Percentiles rank a stretch among this genome's conserved stretches.
Evolutionary conservation across 1,139 yeast genomes (phyloP).

Genomic region (Yamadazyma blattariae): DNA sequence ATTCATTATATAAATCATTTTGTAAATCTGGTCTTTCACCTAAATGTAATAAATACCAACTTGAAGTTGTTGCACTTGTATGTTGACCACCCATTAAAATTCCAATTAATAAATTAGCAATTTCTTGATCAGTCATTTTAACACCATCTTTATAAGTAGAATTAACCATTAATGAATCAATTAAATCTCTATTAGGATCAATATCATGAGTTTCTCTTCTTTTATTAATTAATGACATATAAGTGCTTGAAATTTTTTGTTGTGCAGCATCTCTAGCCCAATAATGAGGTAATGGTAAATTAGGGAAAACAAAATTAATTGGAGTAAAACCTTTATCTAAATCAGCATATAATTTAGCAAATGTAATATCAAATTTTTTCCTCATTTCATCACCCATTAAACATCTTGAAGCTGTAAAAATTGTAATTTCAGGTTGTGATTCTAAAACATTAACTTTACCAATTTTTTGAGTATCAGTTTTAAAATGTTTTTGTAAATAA

Average conservation of each 20-base stretch:
- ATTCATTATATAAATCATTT: constrained; percentile 75
- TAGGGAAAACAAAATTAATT: constrained; percentile 90
- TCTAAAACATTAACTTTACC: constrained; percentile 74
- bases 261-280: constrained; percentile 87
- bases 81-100: constrained; percentile 99
- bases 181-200: constrained; percentile 76
- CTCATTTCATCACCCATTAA: constrained; percentile 91
- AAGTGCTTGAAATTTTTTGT: constrained; percentile 71
- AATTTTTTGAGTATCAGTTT: constrained; percentile 29
- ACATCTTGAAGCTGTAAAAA: constrained; percentile 92
- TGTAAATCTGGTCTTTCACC: constrained; percentile 84
- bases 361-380: constrained; percentile 72
- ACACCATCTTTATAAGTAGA: constrained; percentile 92
- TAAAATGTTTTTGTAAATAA: constrained; percentile 54
- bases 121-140: constrained; percentile 90
- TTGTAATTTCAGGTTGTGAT: constrained; percentile 92
- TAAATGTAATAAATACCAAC: constrained; percentile 90
- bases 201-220: constrained; percentile 77
- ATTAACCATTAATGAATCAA: constrained; percentile 79
- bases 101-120: constrained; percentile 91
- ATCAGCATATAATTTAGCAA: constrained; percentile 84
- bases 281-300: constrained; percentile 87
- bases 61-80: constrained; percentile 93
- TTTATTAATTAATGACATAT: constrained; percentile 69
- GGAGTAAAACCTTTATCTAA: constrained; percentile 97